Evolutionary conservation across 345 rosid species (phyloP).

Genomic region (Bruguiera parviflora): DNA sequence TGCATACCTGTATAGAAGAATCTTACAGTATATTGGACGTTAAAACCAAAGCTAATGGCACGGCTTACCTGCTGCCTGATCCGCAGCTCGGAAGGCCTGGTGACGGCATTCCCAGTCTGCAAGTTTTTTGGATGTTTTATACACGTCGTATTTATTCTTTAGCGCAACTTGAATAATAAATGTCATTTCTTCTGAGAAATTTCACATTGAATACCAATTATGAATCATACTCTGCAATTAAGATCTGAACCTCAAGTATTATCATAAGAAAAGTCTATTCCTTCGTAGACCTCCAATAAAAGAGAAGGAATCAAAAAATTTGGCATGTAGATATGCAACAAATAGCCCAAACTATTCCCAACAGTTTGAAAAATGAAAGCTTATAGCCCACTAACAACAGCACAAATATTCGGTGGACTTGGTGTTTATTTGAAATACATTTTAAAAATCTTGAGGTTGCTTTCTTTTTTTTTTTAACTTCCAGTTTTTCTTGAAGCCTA

Average conservation of each 20-base stretch:
- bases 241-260: slow-evolving; percentile 97
- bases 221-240: slow-evolving; percentile 14
- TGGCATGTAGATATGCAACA: background rate
- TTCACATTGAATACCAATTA: slow-evolving; percentile 15
- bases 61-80: slow-evolving; percentile 44
- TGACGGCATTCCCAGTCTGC: slow-evolving; percentile 71
- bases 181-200: slow-evolving; percentile 53
- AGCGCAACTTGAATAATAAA: slow-evolving; percentile 46
- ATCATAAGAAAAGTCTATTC: slow-evolving; percentile 83
- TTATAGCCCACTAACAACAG: too few relatives aligned
- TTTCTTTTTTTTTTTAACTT: too few relatives aligned
- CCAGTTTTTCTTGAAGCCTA: too few relatives aligned
- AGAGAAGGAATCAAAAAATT: background rate
- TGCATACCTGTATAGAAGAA: background rate
- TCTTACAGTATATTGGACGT: background rate
- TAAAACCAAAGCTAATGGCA: too few relatives aligned
- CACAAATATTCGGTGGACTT: too few relatives aligned
- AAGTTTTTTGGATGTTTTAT: slow-evolving; percentile 75
- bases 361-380: too few relatives aligned
- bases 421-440: too few relatives aligned
- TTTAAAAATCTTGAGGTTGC: too few relatives aligned
- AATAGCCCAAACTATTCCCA: too few relatives aligned
- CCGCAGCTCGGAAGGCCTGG: slow-evolving; percentile 87
- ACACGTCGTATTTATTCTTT: slow-evolving; percentile 72
- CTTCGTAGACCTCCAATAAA: slow-evolving; percentile 77